phyloP scores from a whole-genome alignment of 2,329 filamentous ascomycete genomes.

The Xylaria hypoxylon region DNA sequence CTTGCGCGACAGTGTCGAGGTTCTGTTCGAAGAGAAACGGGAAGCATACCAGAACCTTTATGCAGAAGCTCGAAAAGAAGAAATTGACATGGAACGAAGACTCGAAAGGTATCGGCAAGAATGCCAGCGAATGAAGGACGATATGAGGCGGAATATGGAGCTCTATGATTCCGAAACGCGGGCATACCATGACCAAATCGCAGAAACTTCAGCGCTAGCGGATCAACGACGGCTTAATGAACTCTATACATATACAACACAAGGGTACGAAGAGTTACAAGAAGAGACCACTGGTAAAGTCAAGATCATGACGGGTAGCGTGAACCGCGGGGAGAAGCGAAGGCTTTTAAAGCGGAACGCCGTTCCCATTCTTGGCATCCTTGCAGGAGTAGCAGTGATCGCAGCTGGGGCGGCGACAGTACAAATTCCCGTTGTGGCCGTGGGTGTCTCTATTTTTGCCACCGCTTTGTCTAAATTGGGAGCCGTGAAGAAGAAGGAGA shows the following conservation, averaged over 20 bases:
- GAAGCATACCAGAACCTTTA: too few relatives aligned
- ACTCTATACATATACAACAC: not conserved
- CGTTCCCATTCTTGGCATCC: not conserved
- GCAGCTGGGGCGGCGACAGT: not conserved
- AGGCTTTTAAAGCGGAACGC: not conserved
- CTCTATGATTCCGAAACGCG: not conserved
- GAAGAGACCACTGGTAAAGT: not conserved
- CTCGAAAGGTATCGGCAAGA: too few relatives aligned
- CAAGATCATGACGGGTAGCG: not conserved
- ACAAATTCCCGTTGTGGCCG: not conserved
- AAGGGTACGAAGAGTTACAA: conserved; percentile 1
- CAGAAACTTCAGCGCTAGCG: not conserved
- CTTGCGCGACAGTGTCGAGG: too few relatives aligned
- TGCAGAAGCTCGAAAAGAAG: too few relatives aligned
- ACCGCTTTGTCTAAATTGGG: not conserved
- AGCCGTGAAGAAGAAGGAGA: not conserved
- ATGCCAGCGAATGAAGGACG: too few relatives aligned
- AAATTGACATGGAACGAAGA: too few relatives aligned
- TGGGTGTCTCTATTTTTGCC: not conserved
- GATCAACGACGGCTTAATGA: not conserved
- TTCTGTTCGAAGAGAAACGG: too few relatives aligned
- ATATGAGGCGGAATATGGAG: not conserved
- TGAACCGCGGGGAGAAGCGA: not conserved
- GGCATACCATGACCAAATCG: not conserved
- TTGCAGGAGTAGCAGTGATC: not conserved